Percentiles rank a stretch among this genome's conserved stretches.
Evolutionary conservation across 2,329 filamentous ascomycete species (phyloP).

Genomic region (Trichoderma sp.): DNA sequence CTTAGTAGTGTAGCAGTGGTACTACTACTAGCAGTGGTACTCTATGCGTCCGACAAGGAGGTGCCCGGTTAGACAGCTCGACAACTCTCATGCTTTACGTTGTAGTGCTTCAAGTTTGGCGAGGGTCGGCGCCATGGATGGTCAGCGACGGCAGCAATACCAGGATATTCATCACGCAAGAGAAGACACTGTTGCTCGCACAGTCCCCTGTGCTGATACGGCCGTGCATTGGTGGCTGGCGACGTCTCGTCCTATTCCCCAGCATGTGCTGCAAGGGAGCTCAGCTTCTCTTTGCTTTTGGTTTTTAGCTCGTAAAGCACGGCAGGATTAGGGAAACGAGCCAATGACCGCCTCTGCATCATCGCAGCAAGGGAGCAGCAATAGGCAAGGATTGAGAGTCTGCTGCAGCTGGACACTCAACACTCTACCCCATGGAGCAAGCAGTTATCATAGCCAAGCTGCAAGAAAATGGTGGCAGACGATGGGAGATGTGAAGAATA

Average conservation of each 20-base stretch:
- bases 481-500: background rate
- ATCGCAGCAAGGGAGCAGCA: constrained; percentile 1
- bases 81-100: constrained; percentile 9
- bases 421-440: background rate
- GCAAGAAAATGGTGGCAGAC: background rate
- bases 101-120: constrained; percentile 6
- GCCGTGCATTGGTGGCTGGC: constrained; percentile 6
- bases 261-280: constrained; percentile 9
- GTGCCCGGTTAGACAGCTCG: constrained; percentile 6
- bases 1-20: background rate
- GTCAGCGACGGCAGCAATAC: background rate
- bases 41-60: constrained; percentile 16
- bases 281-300: constrained; percentile 10
- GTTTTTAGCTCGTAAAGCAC: background rate
- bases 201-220: background rate
- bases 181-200: background rate
- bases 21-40: background rate
- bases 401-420: background rate
- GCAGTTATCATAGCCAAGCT: background rate
- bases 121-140: constrained; percentile 16
- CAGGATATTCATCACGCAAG: background rate
- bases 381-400: background rate
- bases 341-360: background rate
- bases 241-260: background rate
- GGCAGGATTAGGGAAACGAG: background rate